Conservation (phyloP, 1,284 basidiomycete species). For the Cutaneotrichosporon cavernicola region DNA sequence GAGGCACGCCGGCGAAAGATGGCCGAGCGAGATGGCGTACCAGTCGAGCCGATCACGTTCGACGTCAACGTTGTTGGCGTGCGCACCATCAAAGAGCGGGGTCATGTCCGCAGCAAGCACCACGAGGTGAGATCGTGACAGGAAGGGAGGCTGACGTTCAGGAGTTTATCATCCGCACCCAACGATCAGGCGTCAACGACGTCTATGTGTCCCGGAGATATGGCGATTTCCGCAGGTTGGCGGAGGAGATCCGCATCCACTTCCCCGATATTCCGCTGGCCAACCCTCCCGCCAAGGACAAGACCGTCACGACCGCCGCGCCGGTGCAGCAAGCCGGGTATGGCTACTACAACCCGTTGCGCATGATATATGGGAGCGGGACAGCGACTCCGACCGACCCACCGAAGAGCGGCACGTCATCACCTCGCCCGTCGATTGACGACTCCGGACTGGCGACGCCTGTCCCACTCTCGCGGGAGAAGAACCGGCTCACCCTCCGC, state of each 20-base stretch:
- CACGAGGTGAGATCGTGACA: conserved; percentile 66
- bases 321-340: conserved; percentile 30
- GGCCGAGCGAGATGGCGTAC: conserved; percentile 47
- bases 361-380: conserved; percentile 51
- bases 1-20: conserved; percentile 54
- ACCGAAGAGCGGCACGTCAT: background rate
- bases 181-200: conserved; percentile 68
- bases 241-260: conserved; percentile 78
- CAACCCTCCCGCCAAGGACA: conserved; percentile 80
- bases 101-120: conserved; percentile 72
- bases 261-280: conserved; percentile 77
- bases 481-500: conserved; percentile 90
- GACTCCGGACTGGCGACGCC: conserved; percentile 1
- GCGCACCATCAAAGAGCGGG: conserved; percentile 73
- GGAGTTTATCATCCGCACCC: conserved; percentile 94
- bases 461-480: conserved; percentile 75
- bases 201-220: conserved; percentile 88
- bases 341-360: conserved; percentile 49
- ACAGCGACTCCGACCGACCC: conserved; percentile 30
- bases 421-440: conserved; percentile 1
- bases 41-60: conserved; percentile 54
- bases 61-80: conserved; percentile 88
- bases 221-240: conserved; percentile 87
- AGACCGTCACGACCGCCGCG: conserved; percentile 65
- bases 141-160: conserved; percentile 43